Evolutionary conservation across 2,329 filamentous ascomycete genomes (phyloP), one percentile per base, ranked within the genome.

Genomic region (Nemania diffusa): DNA sequence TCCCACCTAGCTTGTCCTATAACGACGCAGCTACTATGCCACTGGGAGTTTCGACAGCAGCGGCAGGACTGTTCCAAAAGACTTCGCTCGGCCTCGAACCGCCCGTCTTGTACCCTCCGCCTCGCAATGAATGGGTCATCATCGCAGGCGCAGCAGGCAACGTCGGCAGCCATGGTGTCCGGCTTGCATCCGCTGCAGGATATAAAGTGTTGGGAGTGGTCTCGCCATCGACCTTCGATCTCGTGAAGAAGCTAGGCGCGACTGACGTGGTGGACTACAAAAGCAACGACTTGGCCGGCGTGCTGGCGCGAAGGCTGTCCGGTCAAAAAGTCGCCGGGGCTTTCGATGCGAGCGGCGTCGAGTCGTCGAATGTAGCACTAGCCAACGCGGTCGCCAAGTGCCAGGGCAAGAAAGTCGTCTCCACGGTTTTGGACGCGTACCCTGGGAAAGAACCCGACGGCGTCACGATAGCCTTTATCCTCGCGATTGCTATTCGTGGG

Each of bases 91-190:
- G 37, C 11, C 72, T 76, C n/a, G 42, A 59, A 13, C 59, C 72
- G n/a, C 73, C 74, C 0, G 67, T 44, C 20, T 9, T 20, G 51
- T 34, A 62, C 29, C 29, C 62, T 40, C n/a, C 26, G 40, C 27
- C 68, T 51, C 37, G 64, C 65, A 32, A 67, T 67, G 62, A 72
- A 83, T 81, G 84, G 84, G 64, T 71, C 34, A 63, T 71, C 13
- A 32, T 71, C 26, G 48, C 42, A 13, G 64, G 67, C 40, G 85
- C 83, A 3, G 81, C 83, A 1, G 80, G 80, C 11, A 79, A 77
- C 53, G 82, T 84, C 1, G 83, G 83, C 3, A 77, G 78, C 69
- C 80, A 79, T 53, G 81, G 80, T 2, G 78, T 84, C 3, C 82
- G 85, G 68, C 78, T 84, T 3, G 79, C 81, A 17, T 71, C 74